phyloP scores from a whole-genome alignment of 1,284 basidiomycete species.

The Polyporus tsugae region DNA sequence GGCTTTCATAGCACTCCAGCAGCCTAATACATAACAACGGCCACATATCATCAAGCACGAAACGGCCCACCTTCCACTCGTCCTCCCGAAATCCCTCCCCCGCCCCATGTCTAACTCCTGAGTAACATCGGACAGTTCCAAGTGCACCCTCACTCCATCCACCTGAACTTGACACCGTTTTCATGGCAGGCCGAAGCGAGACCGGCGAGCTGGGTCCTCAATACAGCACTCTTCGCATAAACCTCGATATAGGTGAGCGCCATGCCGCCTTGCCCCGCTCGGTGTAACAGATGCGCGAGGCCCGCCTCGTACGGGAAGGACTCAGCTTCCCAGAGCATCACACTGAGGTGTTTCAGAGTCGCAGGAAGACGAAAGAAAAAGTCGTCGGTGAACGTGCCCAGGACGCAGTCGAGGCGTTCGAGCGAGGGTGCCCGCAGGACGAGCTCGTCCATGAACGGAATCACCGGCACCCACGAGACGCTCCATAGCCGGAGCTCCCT shows the following conservation, averaged over 20 bases:
- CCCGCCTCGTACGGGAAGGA: not conserved
- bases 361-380: not conserved
- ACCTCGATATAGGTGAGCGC: not conserved
- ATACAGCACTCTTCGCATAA: not conserved
- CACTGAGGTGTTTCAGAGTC: not conserved
- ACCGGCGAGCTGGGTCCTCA: not conserved
- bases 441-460: slow-evolving; percentile 3
- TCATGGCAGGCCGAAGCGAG: not conserved
- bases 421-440: not conserved
- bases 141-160: not conserved
- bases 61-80: too few relatives aligned
- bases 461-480: not conserved
- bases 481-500: not conserved
- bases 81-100: too few relatives aligned
- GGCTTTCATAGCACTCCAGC: too few relatives aligned
- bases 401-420: not conserved
- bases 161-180: not conserved
- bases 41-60: too few relatives aligned
- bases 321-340: not conserved
- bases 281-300: not conserved
- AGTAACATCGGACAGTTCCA: too few relatives aligned
- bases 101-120: too few relatives aligned
- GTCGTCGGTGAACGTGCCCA: not conserved
- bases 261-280: not conserved
- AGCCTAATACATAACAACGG: too few relatives aligned